Evolutionary conservation across 1,139 yeast species (phyloP).

Genomic region (Debaryomyces robertsiae): DNA sequence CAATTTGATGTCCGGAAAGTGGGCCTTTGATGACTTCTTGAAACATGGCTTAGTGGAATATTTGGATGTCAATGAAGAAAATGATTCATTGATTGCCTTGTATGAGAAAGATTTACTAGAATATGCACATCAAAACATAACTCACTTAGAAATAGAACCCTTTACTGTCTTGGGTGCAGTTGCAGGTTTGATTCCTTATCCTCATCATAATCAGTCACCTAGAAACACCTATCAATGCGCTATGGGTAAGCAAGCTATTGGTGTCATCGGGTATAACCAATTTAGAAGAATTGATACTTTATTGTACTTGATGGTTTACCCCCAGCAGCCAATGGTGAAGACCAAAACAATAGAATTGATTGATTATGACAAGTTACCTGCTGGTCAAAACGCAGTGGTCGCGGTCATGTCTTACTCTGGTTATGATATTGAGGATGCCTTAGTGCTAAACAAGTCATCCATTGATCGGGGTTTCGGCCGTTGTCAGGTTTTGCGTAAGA

Average conservation of each 20-base stretch:
- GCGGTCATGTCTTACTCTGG: constrained; percentile 99
- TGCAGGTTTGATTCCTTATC: constrained; percentile 98
- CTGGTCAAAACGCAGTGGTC: constrained; percentile 98
- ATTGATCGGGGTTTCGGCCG: constrained; percentile 97
- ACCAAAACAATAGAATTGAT: constrained; percentile 95
- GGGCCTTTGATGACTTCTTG: constrained; percentile 89
- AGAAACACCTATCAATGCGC: constrained; percentile 99
- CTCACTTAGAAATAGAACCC: constrained; percentile 95
- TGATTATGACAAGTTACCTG: constrained; percentile 94
- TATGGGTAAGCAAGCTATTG: constrained; percentile 99
- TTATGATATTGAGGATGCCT: constrained; percentile 98
- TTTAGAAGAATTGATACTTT: constrained; percentile 93
- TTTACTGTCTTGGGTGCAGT: constrained; percentile 97
- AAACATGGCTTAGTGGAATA: constrained; percentile 88
- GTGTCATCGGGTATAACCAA: constrained; percentile 97
- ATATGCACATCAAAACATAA: constrained; percentile 45
- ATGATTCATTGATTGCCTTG: constrained; percentile 89
- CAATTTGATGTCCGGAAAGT: constrained; percentile 62
- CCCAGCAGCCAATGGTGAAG: constrained; percentile 99
- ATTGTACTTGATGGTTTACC: constrained; percentile 92
- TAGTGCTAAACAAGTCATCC: constrained; percentile 88
- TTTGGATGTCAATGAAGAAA: constrained; percentile 96
- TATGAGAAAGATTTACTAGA: constrained; percentile 61
- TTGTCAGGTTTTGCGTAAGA: constrained; percentile 94
- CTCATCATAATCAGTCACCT: constrained; percentile 98